phyloP scores from a whole-genome alignment of 2,329 filamentous ascomycete species.

The Clarireedia homoeocarpa region DNA sequence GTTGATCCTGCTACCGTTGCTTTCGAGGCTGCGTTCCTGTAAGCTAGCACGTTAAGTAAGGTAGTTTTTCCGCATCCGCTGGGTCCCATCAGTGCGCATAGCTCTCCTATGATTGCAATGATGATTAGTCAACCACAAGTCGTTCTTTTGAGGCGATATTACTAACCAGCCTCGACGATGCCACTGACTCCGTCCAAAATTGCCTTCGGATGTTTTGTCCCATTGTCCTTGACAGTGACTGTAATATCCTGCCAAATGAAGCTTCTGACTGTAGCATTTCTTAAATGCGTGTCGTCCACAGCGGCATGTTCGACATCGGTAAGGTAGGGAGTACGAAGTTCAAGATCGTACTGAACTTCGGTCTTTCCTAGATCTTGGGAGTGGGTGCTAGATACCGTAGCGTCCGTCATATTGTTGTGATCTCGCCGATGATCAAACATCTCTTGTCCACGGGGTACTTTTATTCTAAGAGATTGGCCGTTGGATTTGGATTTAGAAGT shows the following conservation, averaged over 20 bases:
- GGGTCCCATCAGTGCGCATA: slow-evolving; percentile 77
- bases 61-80: slow-evolving; percentile 72
- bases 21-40: slow-evolving; percentile 43
- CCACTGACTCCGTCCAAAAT: slow-evolving; percentile 59
- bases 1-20: slow-evolving; percentile 47
- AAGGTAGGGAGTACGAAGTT: slow-evolving; percentile 5
- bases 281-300: slow-evolving; percentile 36
- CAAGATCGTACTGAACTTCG: slow-evolving; percentile 2
- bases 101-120: slow-evolving; percentile 44
- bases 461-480: background rate
- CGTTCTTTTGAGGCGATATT: background rate
- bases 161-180: slow-evolving; percentile 51
- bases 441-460: background rate
- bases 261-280: slow-evolving; percentile 54
- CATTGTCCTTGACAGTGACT: slow-evolving; percentile 65
- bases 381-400: slow-evolving; percentile 3
- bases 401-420: background rate
- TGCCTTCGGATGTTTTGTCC: slow-evolving; percentile 53
- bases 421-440: background rate
- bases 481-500: background rate
- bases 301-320: slow-evolving; percentile 25
- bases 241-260: slow-evolving; percentile 61
- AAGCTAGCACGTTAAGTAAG: slow-evolving; percentile 70
- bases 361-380: slow-evolving; percentile 4
- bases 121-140: background rate